These are phyloP conservation scores for Peronospora destructor DNA, from an alignment of 352 stramenopile genomes.

Conservation along the genomic window DNA sequence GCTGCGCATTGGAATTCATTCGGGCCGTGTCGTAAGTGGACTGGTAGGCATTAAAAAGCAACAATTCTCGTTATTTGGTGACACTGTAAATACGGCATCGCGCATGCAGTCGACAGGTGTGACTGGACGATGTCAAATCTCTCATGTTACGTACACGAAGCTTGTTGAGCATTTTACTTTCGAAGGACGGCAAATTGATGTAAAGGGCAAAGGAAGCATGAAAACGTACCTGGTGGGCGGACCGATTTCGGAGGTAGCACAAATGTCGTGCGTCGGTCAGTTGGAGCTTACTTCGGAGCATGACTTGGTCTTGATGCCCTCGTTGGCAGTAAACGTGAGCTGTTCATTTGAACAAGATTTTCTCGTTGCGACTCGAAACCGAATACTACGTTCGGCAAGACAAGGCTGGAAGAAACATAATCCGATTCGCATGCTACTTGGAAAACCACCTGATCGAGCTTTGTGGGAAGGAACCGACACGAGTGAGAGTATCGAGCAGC, in stretches of 20 bases:
- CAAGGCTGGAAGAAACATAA: constrained; percentile 57
- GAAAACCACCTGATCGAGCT: constrained; percentile 37
- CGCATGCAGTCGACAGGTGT: constrained; percentile 87
- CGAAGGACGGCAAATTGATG: constrained; percentile 72
- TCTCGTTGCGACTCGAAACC: constrained; percentile 40
- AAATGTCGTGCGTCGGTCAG: constrained; percentile 49
- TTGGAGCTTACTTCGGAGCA: constrained; percentile 56
- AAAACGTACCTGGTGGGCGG: constrained; percentile 78
- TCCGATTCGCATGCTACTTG: constrained; percentile 44
- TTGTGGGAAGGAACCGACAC: constrained; percentile 32
- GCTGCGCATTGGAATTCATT: constrained; percentile 88
- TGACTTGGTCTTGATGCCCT: constrained; percentile 53
- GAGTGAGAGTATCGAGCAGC: constrained; percentile 39
- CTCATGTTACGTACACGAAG: constrained; percentile 78
- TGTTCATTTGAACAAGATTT: constrained; percentile 49
- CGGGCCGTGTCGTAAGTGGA: constrained; percentile 80
- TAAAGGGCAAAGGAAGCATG: constrained; percentile 84
- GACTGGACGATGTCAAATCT: constrained; percentile 73
- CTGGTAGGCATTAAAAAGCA: constrained; percentile 90
- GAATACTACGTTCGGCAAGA: constrained; percentile 43
- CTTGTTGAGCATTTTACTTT: constrained; percentile 68
- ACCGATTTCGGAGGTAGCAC: constrained; percentile 53
- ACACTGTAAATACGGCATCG: constrained; percentile 87
- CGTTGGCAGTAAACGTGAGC: constrained; percentile 30
- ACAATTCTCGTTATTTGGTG: constrained; percentile 90